Evolutionary conservation across 495 filamentous ascomycete species (phyloP).

Genomic region (Penicillium psychrofluorescens): DNA sequence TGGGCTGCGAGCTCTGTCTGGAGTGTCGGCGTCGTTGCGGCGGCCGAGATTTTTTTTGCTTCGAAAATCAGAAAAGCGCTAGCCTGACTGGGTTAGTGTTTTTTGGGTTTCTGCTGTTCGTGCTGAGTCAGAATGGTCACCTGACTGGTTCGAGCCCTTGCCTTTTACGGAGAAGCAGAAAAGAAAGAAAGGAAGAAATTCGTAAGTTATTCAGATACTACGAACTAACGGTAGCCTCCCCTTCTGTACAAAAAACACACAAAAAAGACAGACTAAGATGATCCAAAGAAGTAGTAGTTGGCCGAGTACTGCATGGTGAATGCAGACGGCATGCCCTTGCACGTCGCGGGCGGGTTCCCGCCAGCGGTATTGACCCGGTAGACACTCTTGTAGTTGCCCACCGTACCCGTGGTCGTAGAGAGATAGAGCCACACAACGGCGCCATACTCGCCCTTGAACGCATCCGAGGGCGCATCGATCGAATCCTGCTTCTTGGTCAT

Average conservation of each 20-base stretch:
- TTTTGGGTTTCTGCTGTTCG: constrained; percentile 18
- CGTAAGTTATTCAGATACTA: too few species aligned
- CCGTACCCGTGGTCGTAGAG: constrained; percentile 42
- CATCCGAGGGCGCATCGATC: constrained; percentile 50
- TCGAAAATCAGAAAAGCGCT: constrained; percentile 40
- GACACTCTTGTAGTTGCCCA: constrained; percentile 59
- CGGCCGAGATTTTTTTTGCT: constrained; percentile 43
- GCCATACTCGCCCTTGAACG: constrained; percentile 47
- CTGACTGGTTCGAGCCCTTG: constrained; percentile 22
- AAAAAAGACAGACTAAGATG: constrained; percentile 21
- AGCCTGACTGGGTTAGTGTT: constrained; percentile 20
- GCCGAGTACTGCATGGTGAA: constrained; percentile 79
- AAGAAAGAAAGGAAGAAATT: too few species aligned
- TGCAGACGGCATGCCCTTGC: constrained; percentile 49
- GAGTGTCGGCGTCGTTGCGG: not conserved
- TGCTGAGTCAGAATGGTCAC: constrained; percentile 29
- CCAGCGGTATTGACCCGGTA: constrained; percentile 86
- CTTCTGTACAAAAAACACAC: constrained; percentile 6
- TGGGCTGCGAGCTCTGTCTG: constrained; percentile 16
- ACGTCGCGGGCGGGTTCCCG: constrained; percentile 69
- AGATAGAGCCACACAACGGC: constrained; percentile 56
- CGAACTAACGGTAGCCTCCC: not conserved
- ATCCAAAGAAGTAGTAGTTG: constrained; percentile 57
- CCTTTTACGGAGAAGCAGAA: too few species aligned
- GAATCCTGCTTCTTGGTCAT: constrained; percentile 51